phyloP scores from a whole-genome alignment of 1,284 basidiomycete species.

The Leccinum subrobustum region DNA sequence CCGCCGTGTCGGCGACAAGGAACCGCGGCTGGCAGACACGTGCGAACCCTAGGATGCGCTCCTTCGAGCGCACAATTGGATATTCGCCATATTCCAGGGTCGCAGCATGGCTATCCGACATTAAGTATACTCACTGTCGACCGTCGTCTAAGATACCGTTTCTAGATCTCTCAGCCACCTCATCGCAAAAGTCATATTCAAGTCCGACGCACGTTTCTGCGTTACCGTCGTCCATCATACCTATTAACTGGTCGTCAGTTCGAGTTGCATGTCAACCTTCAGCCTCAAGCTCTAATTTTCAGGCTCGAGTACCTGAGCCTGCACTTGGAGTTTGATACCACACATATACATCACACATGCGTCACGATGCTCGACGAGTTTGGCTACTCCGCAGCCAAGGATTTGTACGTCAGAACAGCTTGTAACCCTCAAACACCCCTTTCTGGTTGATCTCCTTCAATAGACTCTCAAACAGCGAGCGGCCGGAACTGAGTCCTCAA shows the following conservation, averaged over 20 bases:
- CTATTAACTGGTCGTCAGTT: neutral
- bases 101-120: neutral
- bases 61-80: neutral
- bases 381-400: neutral
- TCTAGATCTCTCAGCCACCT: neutral
- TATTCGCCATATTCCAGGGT: neutral
- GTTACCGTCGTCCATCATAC: neutral
- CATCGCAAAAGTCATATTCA: neutral
- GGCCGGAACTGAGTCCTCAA: neutral
- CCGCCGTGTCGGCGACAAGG: neutral
- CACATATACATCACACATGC: neutral
- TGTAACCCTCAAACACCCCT: neutral
- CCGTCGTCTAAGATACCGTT: neutral
- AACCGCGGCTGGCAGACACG: neutral
- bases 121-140: neutral
- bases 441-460: neutral
- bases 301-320: neutral
- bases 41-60: neutral
- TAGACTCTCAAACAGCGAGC: neutral
- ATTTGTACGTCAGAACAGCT: neutral
- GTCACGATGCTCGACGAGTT: neutral
- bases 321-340: neutral
- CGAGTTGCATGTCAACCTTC: neutral
- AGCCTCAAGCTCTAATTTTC: neutral
- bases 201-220: neutral